A percentile compares a stretch with the other conserved stretches of the same genome.
Evolutionary conservation across 805 yeast species (phyloP).

Genomic region (Schwanniomyces occidentalis): DNA sequence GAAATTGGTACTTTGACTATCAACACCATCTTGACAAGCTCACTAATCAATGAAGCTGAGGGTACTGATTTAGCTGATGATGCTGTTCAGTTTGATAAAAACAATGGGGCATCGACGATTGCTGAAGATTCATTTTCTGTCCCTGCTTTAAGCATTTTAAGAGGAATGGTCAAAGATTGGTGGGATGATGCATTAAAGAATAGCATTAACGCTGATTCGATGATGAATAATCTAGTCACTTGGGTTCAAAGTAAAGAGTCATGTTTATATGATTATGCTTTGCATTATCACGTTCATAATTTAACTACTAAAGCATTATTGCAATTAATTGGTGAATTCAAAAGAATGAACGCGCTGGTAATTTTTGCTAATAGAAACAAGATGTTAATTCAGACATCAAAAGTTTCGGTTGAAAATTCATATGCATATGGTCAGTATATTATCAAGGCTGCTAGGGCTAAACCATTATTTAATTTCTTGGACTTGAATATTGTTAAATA

Average conservation of each 20-base stretch:
- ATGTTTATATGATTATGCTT: constrained; percentile 68
- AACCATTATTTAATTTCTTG: constrained; percentile 78
- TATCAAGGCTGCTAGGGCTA: constrained; percentile 72
- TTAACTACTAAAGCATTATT: constrained; percentile 77
- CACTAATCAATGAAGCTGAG: constrained; percentile 83
- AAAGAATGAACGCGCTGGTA: constrained; percentile 73
- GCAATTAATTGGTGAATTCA: constrained; percentile 79
- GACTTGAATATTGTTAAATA: constrained; percentile 73
- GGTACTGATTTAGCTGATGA: constrained; percentile 73
- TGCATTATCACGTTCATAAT: constrained; percentile 86
- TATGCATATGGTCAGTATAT: constrained; percentile 88
- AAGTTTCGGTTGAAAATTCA: constrained; percentile 78
- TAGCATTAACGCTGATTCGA: constrained; percentile 72
- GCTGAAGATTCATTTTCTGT: constrained; percentile 83
- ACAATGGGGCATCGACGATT: constrained; percentile 50
- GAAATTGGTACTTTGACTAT: constrained; percentile 77
- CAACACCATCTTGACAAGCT: constrained; percentile 83
- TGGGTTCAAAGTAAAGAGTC: constrained; percentile 87
- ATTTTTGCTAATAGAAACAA: constrained; percentile 80
- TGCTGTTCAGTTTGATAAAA: constrained; percentile 29
- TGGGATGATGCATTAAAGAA: constrained; percentile 85
- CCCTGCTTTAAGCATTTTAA: constrained; percentile 67
- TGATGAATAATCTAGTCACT: constrained; percentile 75
- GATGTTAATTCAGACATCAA: constrained; percentile 69
- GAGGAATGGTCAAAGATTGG: constrained; percentile 81